Evolutionary conservation across 139 green algal genomes (phyloP).

Genomic region (Chlorella sp.): DNA sequence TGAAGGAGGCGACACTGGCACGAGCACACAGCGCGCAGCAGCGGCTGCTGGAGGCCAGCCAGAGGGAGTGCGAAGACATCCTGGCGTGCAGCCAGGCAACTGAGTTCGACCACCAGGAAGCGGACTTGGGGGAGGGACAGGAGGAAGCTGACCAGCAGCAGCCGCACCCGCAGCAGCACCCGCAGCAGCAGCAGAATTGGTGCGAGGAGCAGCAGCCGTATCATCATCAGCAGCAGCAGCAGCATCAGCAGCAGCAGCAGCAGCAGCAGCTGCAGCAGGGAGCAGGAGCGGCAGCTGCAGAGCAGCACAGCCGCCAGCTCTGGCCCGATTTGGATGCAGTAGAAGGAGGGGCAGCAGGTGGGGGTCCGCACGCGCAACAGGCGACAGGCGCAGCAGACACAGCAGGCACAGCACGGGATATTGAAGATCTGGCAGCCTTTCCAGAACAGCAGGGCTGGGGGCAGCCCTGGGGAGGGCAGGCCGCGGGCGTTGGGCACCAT

Average conservation of each 20-base stretch:
- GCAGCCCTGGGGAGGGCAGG: not conserved
- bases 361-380: not conserved
- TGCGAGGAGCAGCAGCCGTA: not conserved
- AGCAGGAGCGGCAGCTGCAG: not conserved
- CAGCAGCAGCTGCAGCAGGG: not conserved
- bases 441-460: not conserved
- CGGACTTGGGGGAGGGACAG: constrained; percentile 28
- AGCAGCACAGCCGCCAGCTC: not conserved
- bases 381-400: not conserved
- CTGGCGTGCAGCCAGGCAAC: constrained; percentile 16
- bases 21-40: not conserved
- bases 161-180: constrained; percentile 5
- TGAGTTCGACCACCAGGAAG: not conserved
- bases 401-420: not conserved
- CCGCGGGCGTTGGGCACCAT: not conserved
- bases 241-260: not conserved
- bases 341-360: no score
- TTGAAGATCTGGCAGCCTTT: not conserved
- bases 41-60: not conserved
- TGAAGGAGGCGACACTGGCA: constrained; percentile 7
- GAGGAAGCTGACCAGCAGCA: not conserved
- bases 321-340: not conserved
- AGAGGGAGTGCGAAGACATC: constrained; percentile 45
- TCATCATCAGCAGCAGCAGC: not conserved
- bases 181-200: not conserved